Evolutionary conservation across 768 basidiomycete genomes (phyloP).

Genomic region (Clavaria fumosa): DNA sequence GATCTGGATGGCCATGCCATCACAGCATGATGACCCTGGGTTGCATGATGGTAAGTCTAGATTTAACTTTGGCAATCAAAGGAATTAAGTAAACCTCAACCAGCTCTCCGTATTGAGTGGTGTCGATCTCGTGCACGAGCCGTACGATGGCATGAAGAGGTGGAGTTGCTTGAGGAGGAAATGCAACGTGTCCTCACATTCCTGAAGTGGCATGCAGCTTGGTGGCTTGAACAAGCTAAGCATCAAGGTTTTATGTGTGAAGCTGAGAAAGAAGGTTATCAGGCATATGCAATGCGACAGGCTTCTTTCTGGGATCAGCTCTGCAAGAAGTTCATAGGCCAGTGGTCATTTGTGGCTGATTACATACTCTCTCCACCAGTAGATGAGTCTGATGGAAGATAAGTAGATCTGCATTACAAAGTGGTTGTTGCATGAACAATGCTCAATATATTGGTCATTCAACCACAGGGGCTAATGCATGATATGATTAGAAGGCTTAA

Average conservation of each 20-base stretch:
- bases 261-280: neutral
- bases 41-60: neutral
- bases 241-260: neutral
- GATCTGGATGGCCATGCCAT: conserved; percentile 1
- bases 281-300: neutral
- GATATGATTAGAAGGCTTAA: no score
- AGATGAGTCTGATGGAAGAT: no score
- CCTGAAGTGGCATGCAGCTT: conserved; percentile 3
- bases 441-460: no score
- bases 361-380: no score
- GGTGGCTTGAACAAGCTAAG: neutral
- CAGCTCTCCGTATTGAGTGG: conserved; percentile 11
- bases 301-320: no score
- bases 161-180: conserved; percentile 8
- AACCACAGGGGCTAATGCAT: no score
- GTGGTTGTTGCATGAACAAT: no score
- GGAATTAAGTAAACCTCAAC: neutral
- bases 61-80: neutral
- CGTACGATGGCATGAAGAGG: conserved; percentile 7
- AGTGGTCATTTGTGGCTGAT: no score
- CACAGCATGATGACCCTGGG: neutral
- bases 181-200: conserved; percentile 6
- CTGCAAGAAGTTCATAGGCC: no score
- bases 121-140: conserved; percentile 3
- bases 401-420: no score